phyloP scores from a whole-genome alignment of 1,139 yeast genomes.

The Hyphopichia buzzinii region DNA sequence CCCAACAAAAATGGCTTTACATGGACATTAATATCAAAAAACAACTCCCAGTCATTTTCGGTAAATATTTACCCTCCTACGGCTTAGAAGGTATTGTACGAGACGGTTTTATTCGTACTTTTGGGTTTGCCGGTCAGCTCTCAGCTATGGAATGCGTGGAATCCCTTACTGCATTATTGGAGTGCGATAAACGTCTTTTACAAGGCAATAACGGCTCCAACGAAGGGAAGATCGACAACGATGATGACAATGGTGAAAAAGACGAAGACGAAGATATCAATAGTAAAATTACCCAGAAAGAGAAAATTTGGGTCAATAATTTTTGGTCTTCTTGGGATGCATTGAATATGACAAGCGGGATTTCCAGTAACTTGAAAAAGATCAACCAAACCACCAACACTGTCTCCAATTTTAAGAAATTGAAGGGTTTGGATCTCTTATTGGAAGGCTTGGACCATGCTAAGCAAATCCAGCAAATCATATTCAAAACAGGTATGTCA shows the following conservation, averaged over 20 bases:
- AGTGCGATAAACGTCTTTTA: slow-evolving; percentile 49
- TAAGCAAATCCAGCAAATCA: slow-evolving; percentile 75
- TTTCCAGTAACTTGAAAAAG: slow-evolving; percentile 6
- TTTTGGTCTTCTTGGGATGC: slow-evolving; percentile 98
- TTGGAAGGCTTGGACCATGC: slow-evolving; percentile 77
- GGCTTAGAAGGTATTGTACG: slow-evolving; percentile 82
- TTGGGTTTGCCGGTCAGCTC: slow-evolving; percentile 82
- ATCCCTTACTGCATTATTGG: slow-evolving; percentile 79
- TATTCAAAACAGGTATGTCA: slow-evolving; percentile 86
- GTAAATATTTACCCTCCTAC: slow-evolving; percentile 66
- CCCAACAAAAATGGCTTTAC: slow-evolving; percentile 91
- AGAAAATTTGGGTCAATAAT: slow-evolving; percentile 77
- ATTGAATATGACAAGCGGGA: slow-evolving; percentile 44
- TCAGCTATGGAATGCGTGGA: slow-evolving; percentile 95
- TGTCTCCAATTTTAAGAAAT: slow-evolving; percentile 23
- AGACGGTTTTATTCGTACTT: slow-evolving; percentile 83
- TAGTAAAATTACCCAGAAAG: slow-evolving; percentile 49
- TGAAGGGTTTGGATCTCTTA: slow-evolving; percentile 56
- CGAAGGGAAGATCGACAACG: slow-evolving; percentile 7
- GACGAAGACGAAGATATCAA: slow-evolving; percentile 38
- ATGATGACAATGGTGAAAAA: slow-evolving; percentile 17
- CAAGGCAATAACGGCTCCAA: slow-evolving; percentile 8
- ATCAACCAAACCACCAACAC: slow-evolving; percentile 11
- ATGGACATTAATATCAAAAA: slow-evolving; percentile 80
- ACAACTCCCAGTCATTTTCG: slow-evolving; percentile 67